phyloP scores from a whole-genome alignment of 2,329 filamentous ascomycete species.

The Calonectria pseudoreteaudii region DNA sequence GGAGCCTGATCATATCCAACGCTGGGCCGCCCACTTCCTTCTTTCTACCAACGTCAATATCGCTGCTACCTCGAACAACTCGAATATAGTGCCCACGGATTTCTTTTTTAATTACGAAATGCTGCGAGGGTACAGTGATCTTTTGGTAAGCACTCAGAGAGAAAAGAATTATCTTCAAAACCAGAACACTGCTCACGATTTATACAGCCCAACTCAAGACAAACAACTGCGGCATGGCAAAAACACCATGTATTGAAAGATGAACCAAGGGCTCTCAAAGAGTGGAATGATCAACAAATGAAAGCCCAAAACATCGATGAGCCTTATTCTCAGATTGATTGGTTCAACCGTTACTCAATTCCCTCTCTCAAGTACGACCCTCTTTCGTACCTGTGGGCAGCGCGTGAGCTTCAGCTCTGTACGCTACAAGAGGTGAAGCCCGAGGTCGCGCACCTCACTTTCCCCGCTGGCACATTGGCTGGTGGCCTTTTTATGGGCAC shows the following conservation, averaged over 20 bases:
- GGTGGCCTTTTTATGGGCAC: neutral
- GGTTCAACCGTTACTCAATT: neutral
- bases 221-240: neutral
- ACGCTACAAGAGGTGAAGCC: neutral
- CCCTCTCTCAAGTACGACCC: neutral
- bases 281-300: neutral
- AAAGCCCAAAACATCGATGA: no score
- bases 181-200: neutral
- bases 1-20: neutral
- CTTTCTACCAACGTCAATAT: neutral
- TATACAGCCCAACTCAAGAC: neutral
- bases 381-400: neutral
- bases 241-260: neutral
- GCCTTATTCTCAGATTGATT: neutral
- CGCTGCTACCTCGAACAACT: neutral
- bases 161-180: no score
- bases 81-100: neutral
- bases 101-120: constrained; percentile 7
- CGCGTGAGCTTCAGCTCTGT: neutral
- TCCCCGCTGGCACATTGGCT: neutral
- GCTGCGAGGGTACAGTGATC: neutral
- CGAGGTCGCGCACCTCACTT: neutral
- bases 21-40: neutral
- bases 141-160: neutral
- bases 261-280: neutral